Base-by-base conservation (phyloP, 2,329 filamentous ascomycete species). In the Pseudogymnoascus sp. region DNA sequence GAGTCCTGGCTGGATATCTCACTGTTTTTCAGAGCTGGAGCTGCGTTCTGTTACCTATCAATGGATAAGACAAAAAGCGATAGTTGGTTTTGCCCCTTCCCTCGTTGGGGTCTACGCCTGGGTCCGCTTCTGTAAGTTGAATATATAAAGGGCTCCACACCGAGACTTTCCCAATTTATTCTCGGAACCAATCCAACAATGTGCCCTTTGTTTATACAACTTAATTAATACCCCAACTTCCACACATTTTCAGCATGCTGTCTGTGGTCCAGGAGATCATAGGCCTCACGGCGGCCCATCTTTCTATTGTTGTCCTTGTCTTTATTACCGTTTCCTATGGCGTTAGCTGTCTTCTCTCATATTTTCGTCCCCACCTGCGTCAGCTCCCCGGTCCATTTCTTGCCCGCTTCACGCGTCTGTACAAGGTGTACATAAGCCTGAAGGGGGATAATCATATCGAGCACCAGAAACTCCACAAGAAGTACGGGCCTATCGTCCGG, bases 361-460 rank as follows among this genome's bases (percentile, higher is more conserved):
- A 60, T 40, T 60, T 60, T 10, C 59, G 59, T 60, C 59, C 33
- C 1, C 33, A 40, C 6, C 35, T 65, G 35, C 29, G 50, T 17
- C 59, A 64, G 19, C 61, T 67, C 40, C 69, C 69, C 1, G 69
- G 69, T 7, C 69, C 69, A 3, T 65, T 69, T 26, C 31, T 66
- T 9, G 69, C 69, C 15, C 44, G 53, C 4, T 63, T 69, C 31
- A 67, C 66, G 10, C 29, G n/a, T 10, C 5, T 56, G n/a, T 56
- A 19, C 6, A 56, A 56, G 50, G 50, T 56, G 4, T 56, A 56
- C 21, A 33, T 56, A 33, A 56, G n/a, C 29, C 10, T 56, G n/a
- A 56, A 33, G 10, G 50, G 50, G 3, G 29, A 56, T 13, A 19
- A 10, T 2, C 50, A 56, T 33, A 33, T 56, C n/a, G 17, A 11